These are phyloP conservation scores for Pseudozyma thailandica DNA, from an alignment of 1,284 basidiomycete genomes.

Conservation along the genomic window DNA sequence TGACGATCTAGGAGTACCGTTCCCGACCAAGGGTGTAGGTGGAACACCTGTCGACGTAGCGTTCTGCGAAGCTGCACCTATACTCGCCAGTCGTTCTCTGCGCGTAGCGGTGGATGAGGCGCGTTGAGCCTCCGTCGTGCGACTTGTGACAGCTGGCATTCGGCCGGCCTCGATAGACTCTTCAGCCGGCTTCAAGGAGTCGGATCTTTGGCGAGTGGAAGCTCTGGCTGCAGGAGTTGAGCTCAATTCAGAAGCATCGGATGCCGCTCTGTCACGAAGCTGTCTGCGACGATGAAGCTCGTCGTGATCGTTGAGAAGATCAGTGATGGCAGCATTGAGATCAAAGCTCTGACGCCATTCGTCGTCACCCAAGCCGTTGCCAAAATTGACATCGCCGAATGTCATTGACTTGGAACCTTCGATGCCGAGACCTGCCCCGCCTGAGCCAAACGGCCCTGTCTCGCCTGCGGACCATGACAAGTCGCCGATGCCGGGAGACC, in stretches of 20 bases:
- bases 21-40: slow-evolving; percentile 3
- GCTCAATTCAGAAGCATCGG: slow-evolving; percentile 27
- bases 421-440: slow-evolving; percentile 14
- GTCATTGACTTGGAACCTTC: slow-evolving; percentile 37
- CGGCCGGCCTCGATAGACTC: slow-evolving; percentile 11
- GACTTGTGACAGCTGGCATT: slow-evolving; percentile 3
- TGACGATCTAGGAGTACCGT: slow-evolving; percentile 21
- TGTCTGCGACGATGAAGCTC: slow-evolving; percentile 46
- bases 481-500: slow-evolving; percentile 56
- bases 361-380: slow-evolving; percentile 25
- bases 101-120: slow-evolving; percentile 9
- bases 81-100: slow-evolving; percentile 30
- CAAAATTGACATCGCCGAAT: slow-evolving; percentile 34
- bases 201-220: slow-evolving; percentile 14
- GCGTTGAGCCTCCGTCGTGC: slow-evolving; percentile 13
- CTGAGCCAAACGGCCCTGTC: slow-evolving; percentile 56
- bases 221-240: slow-evolving; percentile 2
- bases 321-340: slow-evolving; percentile 60
- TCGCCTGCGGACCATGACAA: slow-evolving; percentile 61
- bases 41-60: slow-evolving; percentile 4
- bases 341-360: slow-evolving; percentile 58
- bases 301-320: slow-evolving; percentile 58
- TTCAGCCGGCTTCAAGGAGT: slow-evolving; percentile 18
- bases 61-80: slow-evolving; percentile 10
- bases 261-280: slow-evolving; percentile 28